A percentile compares a stretch with the other conserved stretches of the same genome.
Evolutionary conservation across 345 rosid genomes (phyloP).

Genomic region (Carallia brachiata): DNA sequence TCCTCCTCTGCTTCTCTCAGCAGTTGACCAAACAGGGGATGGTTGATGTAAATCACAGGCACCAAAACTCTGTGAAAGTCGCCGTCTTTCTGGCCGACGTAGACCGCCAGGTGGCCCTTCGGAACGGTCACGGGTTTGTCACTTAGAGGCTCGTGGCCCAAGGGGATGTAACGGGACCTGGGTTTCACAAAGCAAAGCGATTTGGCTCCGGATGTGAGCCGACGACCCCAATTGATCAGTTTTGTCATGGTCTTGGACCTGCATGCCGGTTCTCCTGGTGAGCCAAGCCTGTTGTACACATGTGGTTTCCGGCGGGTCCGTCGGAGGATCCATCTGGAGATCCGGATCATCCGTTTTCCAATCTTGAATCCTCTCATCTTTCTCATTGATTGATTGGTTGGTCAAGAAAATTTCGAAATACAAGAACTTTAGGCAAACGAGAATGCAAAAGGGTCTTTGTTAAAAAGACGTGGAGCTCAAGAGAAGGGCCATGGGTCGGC

Average conservation of each 20-base stretch:
- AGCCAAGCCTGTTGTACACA: slow-evolving; percentile 30
- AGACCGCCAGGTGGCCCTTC: slow-evolving; percentile 74
- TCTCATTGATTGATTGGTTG: slow-evolving; percentile 25
- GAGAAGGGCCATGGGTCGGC: slow-evolving; percentile 66
- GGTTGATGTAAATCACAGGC: slow-evolving; percentile 87
- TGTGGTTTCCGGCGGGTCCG: slow-evolving; percentile 28
- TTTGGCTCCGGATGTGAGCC: slow-evolving; percentile 52
- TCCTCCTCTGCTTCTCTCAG: slow-evolving; percentile 73
- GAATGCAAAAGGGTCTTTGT: neutral
- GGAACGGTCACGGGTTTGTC: slow-evolving; percentile 48
- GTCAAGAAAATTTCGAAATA: neutral
- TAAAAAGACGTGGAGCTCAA: slow-evolving; percentile 8
- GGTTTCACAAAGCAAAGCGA: slow-evolving; percentile 33
- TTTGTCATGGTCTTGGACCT: slow-evolving; percentile 41
- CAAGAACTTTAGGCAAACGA: neutral
- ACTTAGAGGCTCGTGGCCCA: slow-evolving; percentile 29
- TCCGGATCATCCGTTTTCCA: slow-evolving; percentile 45
- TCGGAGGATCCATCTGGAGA: slow-evolving; percentile 54
- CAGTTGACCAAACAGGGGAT: slow-evolving; percentile 82
- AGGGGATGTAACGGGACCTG: slow-evolving; percentile 40
- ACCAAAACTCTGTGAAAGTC: slow-evolving; percentile 72
- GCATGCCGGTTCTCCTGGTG: slow-evolving; percentile 6
- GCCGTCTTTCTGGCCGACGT: slow-evolving; percentile 74
- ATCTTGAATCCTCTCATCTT: slow-evolving; percentile 67
- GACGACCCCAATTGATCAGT: slow-evolving; percentile 63